These are phyloP conservation scores for Hymenoscyphus linearis DNA, from an alignment of 2,329 filamentous ascomycete species.

Conservation along the genomic window DNA sequence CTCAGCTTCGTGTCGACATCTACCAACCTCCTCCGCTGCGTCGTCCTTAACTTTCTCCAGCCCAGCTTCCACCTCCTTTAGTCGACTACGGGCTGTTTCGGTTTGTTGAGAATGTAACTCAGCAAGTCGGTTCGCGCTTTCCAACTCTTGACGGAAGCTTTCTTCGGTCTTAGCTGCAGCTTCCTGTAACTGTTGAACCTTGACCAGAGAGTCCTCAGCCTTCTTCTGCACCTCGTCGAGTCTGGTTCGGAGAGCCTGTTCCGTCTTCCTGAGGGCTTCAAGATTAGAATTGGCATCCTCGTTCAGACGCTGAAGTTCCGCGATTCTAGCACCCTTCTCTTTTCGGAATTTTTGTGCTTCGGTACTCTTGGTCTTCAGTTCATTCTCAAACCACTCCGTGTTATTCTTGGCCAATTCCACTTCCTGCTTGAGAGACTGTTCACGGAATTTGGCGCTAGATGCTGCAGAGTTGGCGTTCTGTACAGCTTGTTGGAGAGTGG, in stretches of 20 bases:
- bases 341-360: slow-evolving; percentile 89
- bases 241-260: slow-evolving; percentile 73
- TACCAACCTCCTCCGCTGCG: slow-evolving; percentile 53
- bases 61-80: slow-evolving; percentile 62
- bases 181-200: slow-evolving; percentile 81
- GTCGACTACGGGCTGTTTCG: slow-evolving; percentile 63
- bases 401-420: slow-evolving; percentile 83
- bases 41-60: slow-evolving; percentile 56
- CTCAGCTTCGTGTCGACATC: slow-evolving; percentile 47
- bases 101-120: slow-evolving; percentile 76
- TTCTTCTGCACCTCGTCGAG: slow-evolving; percentile 81
- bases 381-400: slow-evolving; percentile 87
- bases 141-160: slow-evolving; percentile 79
- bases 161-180: slow-evolving; percentile 77
- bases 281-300: slow-evolving; percentile 77
- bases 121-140: slow-evolving; percentile 73
- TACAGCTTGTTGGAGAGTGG: slow-evolving; percentile 73
- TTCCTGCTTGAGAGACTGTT: slow-evolving; percentile 86
- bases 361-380: slow-evolving; percentile 82
- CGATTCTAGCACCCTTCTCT: slow-evolving; percentile 85
- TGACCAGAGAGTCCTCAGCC: slow-evolving; percentile 75
- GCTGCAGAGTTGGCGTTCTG: slow-evolving; percentile 77
- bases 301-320: slow-evolving; percentile 80
- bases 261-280: slow-evolving; percentile 72
- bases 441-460: slow-evolving; percentile 80